These are phyloP conservation scores for Maudiozyma saulgeensis DNA, from an alignment of 805 yeast genomes.

Conservation along the genomic window DNA sequence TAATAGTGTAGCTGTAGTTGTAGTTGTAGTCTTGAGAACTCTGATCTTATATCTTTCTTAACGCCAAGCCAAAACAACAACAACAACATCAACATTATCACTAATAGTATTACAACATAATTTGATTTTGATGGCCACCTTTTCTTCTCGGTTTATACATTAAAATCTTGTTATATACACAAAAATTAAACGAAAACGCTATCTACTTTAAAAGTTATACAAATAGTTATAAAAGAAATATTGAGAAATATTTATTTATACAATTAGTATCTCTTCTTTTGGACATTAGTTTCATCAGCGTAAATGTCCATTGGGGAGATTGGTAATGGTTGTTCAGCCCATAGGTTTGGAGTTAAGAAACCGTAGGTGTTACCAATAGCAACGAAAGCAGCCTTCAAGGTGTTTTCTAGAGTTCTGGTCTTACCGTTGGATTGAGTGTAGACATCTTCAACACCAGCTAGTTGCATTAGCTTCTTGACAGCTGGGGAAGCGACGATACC, in stretches of 20 bases:
- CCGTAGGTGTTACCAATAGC: slow-evolving; percentile 99
- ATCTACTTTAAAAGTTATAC: not conserved
- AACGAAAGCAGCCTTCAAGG: slow-evolving; percentile 98
- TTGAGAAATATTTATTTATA: slow-evolving; percentile 5
- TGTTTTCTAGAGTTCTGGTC: slow-evolving; percentile 99
- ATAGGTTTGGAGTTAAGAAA: slow-evolving; percentile 99
- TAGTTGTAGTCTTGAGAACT: not conserved
- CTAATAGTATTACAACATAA: too few relatives aligned
- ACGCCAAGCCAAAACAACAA: too few relatives aligned
- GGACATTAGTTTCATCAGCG: slow-evolving; percentile 71
- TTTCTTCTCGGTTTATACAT: too few relatives aligned
- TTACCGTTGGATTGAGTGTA: slow-evolving; percentile 98
- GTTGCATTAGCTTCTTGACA: slow-evolving; percentile 96
- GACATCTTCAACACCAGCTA: slow-evolving; percentile 99
- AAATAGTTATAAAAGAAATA: not conserved
- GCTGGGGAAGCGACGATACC: slow-evolving; percentile 99
- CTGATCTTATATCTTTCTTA: not conserved
- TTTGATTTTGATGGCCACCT: too few relatives aligned
- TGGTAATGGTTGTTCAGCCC: slow-evolving; percentile 78
- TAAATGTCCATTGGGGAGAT: slow-evolving; percentile 92
- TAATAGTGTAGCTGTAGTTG: not conserved
- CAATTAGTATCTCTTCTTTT: slow-evolving; percentile 67
- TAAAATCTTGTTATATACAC: too few relatives aligned
- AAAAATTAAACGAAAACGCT: too few relatives aligned
- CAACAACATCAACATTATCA: too few relatives aligned